phyloP scores from a whole-genome alignment of 495 filamentous ascomycete genomes.

The Penicillium roqueforti region DNA sequence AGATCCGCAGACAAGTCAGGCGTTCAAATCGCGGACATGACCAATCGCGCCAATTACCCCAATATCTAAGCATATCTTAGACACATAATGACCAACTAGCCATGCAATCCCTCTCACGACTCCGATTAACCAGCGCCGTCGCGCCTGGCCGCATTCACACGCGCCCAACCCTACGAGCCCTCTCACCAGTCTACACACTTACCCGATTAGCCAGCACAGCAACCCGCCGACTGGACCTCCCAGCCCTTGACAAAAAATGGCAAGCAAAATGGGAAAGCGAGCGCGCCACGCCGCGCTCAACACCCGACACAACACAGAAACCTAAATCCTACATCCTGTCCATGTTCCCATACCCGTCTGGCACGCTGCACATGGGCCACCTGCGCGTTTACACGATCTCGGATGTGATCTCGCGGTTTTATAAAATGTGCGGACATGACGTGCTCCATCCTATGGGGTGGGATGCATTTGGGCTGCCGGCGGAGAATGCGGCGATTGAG shows the following conservation, averaged over 20 bases:
- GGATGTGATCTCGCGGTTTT: slow-evolving; percentile 75
- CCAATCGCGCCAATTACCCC: neutral
- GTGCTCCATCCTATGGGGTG: slow-evolving; percentile 88
- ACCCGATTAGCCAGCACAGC: slow-evolving; percentile 25
- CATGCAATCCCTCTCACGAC: slow-evolving; percentile 31
- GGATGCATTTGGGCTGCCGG: slow-evolving; percentile 89
- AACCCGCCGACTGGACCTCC: slow-evolving; percentile 53
- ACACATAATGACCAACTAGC: slow-evolving; percentile 15
- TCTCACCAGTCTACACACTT: slow-evolving; percentile 13
- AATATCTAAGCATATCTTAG: neutral
- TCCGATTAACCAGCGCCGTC: slow-evolving; percentile 27
- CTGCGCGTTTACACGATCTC: slow-evolving; percentile 87
- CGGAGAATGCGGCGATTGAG: slow-evolving; percentile 93
- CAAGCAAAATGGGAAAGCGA: slow-evolving; percentile 50
- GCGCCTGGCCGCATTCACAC: slow-evolving; percentile 22
- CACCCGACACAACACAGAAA: slow-evolving; percentile 22
- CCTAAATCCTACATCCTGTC: slow-evolving; percentile 73
- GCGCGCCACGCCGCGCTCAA: slow-evolving; percentile 2
- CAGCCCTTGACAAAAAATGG: slow-evolving; percentile 72
- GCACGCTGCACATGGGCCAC: slow-evolving; percentile 84
- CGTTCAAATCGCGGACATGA: neutral
- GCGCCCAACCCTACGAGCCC: slow-evolving; percentile 13
- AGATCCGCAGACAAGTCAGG: slow-evolving; percentile 8
- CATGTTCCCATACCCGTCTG: slow-evolving; percentile 94
- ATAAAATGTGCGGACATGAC: slow-evolving; percentile 67